Percentiles rank a stretch among this genome's conserved stretches.
phyloP scores from a whole-genome alignment of 1,284 basidiomycete genomes.

The Singerocomus rubriflavus region DNA sequence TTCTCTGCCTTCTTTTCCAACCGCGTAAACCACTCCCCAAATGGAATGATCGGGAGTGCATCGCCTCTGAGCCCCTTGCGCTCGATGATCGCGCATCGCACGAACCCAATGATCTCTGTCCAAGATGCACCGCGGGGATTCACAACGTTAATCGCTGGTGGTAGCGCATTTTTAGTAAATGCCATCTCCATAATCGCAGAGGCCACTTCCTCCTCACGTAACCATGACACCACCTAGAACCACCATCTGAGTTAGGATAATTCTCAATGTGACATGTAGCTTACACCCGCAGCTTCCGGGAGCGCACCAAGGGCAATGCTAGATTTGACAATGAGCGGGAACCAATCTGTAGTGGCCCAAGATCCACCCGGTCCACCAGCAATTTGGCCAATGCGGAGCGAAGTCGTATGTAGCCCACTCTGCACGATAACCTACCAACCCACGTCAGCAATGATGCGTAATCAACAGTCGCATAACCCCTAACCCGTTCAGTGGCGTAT shows the following conservation, averaged over 20 bases:
- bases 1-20: slow-evolving; percentile 1
- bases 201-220: slow-evolving; percentile 22
- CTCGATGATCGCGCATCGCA: slow-evolving; percentile 9
- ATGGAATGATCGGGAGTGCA: neutral
- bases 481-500: slow-evolving; percentile 9
- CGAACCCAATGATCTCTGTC: slow-evolving; percentile 12
- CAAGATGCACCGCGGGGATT: slow-evolving; percentile 22
- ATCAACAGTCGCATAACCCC: neutral
- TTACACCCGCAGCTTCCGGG: slow-evolving; percentile 26
- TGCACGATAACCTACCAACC: slow-evolving; percentile 17
- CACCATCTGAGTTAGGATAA: neutral
- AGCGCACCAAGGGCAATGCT: slow-evolving; percentile 27
- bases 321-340: slow-evolving; percentile 29
- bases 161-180: slow-evolving; percentile 7
- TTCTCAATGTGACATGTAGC: neutral
- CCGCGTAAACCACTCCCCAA: neutral
- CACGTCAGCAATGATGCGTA: too few relatives aligned
- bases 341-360: slow-evolving; percentile 29
- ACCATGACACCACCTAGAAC: slow-evolving; percentile 23
- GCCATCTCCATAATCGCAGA: slow-evolving; percentile 14
- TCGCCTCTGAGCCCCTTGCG: neutral
- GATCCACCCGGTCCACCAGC: slow-evolving; percentile 21
- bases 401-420: slow-evolving; percentile 19
- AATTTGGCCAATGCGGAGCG: slow-evolving; percentile 31
- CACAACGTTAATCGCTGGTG: slow-evolving; percentile 17